Percentiles rank a stretch among this genome's conserved stretches.
phyloP scores from a whole-genome alignment of 345 rosid species.

The Citrus glauca region DNA sequence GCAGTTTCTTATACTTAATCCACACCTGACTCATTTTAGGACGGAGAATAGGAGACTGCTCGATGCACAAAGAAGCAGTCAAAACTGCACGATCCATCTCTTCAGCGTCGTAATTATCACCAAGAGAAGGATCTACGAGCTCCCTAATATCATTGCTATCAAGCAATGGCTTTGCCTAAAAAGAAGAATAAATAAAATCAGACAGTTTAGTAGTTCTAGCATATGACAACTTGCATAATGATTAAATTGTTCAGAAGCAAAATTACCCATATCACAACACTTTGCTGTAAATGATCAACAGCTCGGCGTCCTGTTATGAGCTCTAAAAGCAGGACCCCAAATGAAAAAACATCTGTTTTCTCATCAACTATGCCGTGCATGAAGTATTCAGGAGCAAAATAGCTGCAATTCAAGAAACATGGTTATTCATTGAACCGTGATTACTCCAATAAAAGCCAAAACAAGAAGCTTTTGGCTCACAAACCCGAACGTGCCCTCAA shows the following conservation, averaged over 20 bases:
- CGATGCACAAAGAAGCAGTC: conserved; percentile 80
- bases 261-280: conserved; percentile 78
- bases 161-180: conserved; percentile 82
- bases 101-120: conserved; percentile 45
- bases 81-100: conserved; percentile 63
- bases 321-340: conserved; percentile 89
- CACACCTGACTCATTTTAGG: conserved; percentile 87
- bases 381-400: conserved; percentile 92
- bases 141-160: conserved; percentile 40
- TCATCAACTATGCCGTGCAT: conserved; percentile 94
- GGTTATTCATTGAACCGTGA: neutral
- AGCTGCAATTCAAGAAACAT: conserved; percentile 38
- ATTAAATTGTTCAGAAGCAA: neutral
- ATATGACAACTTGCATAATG: neutral
- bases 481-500: conserved; percentile 96
- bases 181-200: conserved; percentile 2
- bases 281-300: conserved; percentile 59
- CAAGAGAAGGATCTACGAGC: conserved; percentile 67
- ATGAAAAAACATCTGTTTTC: conserved; percentile 87
- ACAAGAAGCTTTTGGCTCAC: conserved; percentile 18
- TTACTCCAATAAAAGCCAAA: neutral
- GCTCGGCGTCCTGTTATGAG: conserved; percentile 80
- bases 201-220: neutral
- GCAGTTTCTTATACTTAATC: neutral
- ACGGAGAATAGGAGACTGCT: conserved; percentile 78